Percentiles rank a stretch among this genome's conserved stretches.
These are phyloP conservation scores for Mycena galopus DNA, from an alignment of 768 basidiomycete species.

Conservation along the genomic window DNA sequence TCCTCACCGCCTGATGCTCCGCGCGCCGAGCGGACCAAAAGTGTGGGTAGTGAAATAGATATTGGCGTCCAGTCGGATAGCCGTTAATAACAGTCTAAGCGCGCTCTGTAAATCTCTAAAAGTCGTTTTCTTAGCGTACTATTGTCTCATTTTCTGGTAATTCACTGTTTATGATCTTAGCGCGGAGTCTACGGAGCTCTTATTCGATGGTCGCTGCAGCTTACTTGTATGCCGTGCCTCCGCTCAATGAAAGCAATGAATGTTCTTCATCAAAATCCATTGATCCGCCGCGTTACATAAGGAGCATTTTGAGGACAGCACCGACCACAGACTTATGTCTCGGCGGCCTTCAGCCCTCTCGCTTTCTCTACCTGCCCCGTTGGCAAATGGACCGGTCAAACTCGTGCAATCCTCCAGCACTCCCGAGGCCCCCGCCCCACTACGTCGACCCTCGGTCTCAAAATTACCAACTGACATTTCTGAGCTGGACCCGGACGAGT, in stretches of 20 bases:
- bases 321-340: conserved; percentile 40
- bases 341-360: conserved; percentile 43
- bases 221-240: no score
- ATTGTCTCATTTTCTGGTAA: conserved; percentile 21
- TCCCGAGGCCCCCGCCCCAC: not conserved
- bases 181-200: no score
- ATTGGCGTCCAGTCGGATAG: conserved; percentile 50
- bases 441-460: conserved; percentile 33
- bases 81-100: conserved; percentile 43
- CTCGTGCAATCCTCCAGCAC: conserved; percentile 29
- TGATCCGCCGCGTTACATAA: conserved; percentile 22
- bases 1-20: conserved; percentile 40
- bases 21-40: conserved; percentile 52
- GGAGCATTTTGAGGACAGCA: conserved; percentile 1
- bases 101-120: conserved; percentile 34
- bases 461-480: conserved; percentile 43
- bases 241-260: no score
- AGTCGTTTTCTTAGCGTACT: conserved; percentile 27
- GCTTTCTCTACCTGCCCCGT: conserved; percentile 34
- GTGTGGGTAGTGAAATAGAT: conserved; percentile 49
- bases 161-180: not conserved
- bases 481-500: conserved; percentile 74
- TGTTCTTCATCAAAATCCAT: not conserved
- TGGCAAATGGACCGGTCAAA: conserved; percentile 42
- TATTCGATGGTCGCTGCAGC: no score